Percentiles rank a stretch among this genome's conserved stretches.
These are phyloP conservation scores for Populus hybrid DNA, from an alignment of 441 rosid genomes.

Conservation along the genomic window DNA sequence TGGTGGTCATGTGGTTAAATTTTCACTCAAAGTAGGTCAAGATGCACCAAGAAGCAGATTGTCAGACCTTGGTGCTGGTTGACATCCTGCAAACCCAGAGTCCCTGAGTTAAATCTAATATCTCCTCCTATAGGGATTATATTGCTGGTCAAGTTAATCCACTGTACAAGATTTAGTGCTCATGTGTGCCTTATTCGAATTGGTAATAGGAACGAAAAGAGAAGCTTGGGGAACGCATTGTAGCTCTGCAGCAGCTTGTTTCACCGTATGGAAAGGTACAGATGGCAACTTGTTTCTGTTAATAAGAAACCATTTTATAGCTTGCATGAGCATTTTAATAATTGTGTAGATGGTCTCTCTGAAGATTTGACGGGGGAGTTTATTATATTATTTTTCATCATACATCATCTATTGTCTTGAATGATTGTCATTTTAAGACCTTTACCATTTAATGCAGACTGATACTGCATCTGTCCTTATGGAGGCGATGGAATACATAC, in stretches of 20 bases:
- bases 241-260: slow-evolving; percentile 89
- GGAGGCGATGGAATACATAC: slow-evolving; percentile 85
- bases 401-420: background rate
- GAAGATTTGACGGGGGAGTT: background rate
- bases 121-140: background rate
- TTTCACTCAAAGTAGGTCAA: too few relatives aligned
- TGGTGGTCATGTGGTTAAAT: too few relatives aligned
- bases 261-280: slow-evolving; percentile 95
- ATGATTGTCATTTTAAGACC: background rate
- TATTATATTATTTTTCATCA: background rate
- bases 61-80: too few relatives aligned
- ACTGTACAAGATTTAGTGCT: background rate
- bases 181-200: slow-evolving; percentile 14
- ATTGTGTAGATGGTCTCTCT: background rate
- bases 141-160: background rate
- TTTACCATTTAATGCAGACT: slow-evolving; percentile 50
- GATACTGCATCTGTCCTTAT: slow-evolving; percentile 94
- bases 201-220: slow-evolving; percentile 75
- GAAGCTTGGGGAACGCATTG: slow-evolving; percentile 78
- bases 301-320: background rate
- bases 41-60: too few relatives aligned
- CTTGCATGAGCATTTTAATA: background rate
- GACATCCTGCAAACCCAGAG: background rate
- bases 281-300: background rate
- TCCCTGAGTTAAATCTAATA: background rate